Percentiles rank a stretch among this genome's conserved stretches.
These are phyloP conservation scores for Cicer yamashitae DNA, from an alignment of 306 rosid species.

Conservation along the genomic window DNA sequence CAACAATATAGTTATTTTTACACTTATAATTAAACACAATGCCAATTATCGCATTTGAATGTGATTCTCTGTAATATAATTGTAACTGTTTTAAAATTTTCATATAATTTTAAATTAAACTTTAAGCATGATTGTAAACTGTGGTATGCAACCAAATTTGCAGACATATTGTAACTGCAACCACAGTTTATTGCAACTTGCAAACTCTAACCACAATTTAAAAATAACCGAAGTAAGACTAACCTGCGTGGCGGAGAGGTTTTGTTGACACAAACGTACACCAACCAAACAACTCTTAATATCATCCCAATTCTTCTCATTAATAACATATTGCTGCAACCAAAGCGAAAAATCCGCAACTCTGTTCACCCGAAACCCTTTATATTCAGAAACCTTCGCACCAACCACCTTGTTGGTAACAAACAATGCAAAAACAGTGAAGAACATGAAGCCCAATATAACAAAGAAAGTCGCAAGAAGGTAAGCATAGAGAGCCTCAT, in stretches of 20 bases:
- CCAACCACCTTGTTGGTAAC: conserved; percentile 61
- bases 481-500: conserved; percentile 56
- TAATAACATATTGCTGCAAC: conserved; percentile 66
- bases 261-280: conserved; percentile 48
- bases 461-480: conserved; percentile 51
- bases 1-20: background rate
- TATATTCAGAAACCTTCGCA: conserved; percentile 41
- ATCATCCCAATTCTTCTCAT: conserved; percentile 57
- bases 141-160: too few species aligned
- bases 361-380: conserved; percentile 51
- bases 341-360: conserved; percentile 64
- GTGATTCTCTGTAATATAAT: too few species aligned
- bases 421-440: conserved; percentile 61
- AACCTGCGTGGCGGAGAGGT: conserved; percentile 19
- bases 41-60: background rate
- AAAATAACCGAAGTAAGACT: background rate
- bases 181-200: background rate
- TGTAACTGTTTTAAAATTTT: too few species aligned
- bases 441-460: conserved; percentile 52
- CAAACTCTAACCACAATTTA: background rate
- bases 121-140: too few species aligned
- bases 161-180: too few species aligned
- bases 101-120: too few species aligned
- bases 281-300: conserved; percentile 61
- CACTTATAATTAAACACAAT: background rate